A percentile compares a stretch with the other conserved stretches of the same genome.
Conservation (phyloP, 768 basidiomycete genomes). For the Russula brevipes region DNA sequence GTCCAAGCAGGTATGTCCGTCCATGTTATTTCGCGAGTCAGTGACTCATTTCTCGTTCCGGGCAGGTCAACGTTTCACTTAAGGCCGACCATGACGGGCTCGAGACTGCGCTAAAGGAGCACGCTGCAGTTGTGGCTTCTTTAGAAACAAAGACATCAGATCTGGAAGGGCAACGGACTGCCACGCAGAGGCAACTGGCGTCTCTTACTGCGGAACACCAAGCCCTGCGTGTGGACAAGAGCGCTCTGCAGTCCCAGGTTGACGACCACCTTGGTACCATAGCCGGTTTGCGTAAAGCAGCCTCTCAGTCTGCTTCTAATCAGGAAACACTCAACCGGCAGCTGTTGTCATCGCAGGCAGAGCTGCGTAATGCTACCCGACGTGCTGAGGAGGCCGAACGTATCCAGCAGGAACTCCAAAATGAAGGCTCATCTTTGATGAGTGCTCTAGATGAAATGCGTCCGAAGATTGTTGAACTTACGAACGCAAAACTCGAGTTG, state of each 20-base stretch:
- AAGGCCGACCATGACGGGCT: constrained; percentile 59
- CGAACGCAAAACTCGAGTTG: constrained; percentile 62
- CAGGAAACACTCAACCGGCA: constrained; percentile 50
- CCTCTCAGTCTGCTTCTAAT: constrained; percentile 50
- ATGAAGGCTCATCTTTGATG: constrained; percentile 74
- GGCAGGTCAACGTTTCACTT: constrained; percentile 50
- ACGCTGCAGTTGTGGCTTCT: constrained; percentile 41
- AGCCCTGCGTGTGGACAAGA: constrained; percentile 44
- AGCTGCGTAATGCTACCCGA: constrained; percentile 56
- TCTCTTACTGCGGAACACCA: constrained; percentile 45
- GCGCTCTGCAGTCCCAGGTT: constrained; percentile 45
- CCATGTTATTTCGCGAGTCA: not conserved
- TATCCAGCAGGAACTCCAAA: constrained; percentile 65
- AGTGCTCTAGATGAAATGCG: constrained; percentile 81
- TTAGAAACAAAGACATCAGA: constrained; percentile 46
- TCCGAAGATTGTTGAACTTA: constrained; percentile 78
- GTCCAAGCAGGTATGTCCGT: constrained; percentile 58
- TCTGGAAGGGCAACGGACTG: constrained; percentile 40
- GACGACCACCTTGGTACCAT: constrained; percentile 43
- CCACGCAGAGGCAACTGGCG: constrained; percentile 41
- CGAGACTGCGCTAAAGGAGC: constrained; percentile 42
- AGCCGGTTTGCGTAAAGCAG: constrained; percentile 53
- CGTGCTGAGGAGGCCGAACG: constrained; percentile 73
- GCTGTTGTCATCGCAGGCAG: constrained; percentile 56
- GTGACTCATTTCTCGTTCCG: constrained; percentile 9